Base-by-base conservation (phyloP, 202 grass and related monocot genomes). In the Schoenoplectus triqueter region DNA sequence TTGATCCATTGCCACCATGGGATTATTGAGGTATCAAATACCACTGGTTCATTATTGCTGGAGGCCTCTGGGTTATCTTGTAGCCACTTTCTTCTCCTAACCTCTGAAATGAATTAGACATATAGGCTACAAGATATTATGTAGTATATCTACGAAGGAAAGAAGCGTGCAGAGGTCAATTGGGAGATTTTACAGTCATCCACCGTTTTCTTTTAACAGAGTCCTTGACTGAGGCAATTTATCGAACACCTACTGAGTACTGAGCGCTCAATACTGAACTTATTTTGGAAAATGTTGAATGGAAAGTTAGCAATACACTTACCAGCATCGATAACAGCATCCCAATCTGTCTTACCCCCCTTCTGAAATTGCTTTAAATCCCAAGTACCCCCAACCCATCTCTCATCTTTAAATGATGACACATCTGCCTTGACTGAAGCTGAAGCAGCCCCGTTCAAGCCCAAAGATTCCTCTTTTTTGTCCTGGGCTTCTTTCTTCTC, bases 1-100 rank as follows among this genome's bases (percentile, higher is more conserved):
- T 93, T 94, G 75, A 93, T 85, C 95, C 95, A 97, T 63, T 92
- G 87, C 95, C 95, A 94, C 95, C 95, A 97, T 13, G 95, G 95
- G 10, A 97, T 89, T 6, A 95, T 73, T 31, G 92, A 97, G 61
- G 95, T 94, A 51, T 97, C 89, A 11, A 97, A 95, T 40, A 97
- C 86, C 39, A 95, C 80, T 0, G 90, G 89, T 1, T 89, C 88
- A 2, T 97, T 82, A 1, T 86, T 91, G 42, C 10, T 87, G 8
- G 91, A 91, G 39, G 90, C 95, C 88, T 97, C 95, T 2, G 95
- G 95, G 81, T 77, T 90, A 84, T 97, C 95, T 87, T 97, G 86
- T 66, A 98, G 89, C 95, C 95, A 98, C 85, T 89, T 95, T 84
- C 95, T 91, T 78, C 92, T 95, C 85, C 92, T 94, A 69, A 93